Evolutionary conservation across 192 early-diverging fungal species (phyloP), one percentile per base, ranked within the genome.

Genomic region (Chytriomyces hyalinus): DNA sequence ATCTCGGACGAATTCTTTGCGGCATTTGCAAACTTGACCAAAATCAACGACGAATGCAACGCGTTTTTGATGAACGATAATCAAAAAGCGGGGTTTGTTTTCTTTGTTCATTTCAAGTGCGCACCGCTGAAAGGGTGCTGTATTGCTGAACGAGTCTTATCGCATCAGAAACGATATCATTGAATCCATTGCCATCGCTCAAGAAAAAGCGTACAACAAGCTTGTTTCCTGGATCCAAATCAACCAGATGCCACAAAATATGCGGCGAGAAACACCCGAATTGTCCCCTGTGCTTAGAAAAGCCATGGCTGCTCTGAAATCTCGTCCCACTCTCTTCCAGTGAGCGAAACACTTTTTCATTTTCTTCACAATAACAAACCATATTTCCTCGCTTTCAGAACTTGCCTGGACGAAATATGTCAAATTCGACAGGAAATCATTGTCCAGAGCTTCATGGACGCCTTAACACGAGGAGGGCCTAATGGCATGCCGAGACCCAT

Each of bases 401-500:
- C 87, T 0, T 90, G 91, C 68, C 78, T 92, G 46, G 93, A 94
- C 70, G 92, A 95, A 74, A 80, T 93, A 10, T 89, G 90, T 17
- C 82, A 89, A 51, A 91, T 91, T 36, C 85, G 93, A 47, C 81
- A 90, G 28, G 85, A 87, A 64, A 86, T 91, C 5, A 85, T 95
- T 15, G 84, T 87, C 13, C 81, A 89, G 48, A 80, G 87, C 20
- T 95, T 94, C 76, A 86, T 92, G 28, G 88, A 92, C 61, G 93
- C 93, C 1, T 78, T 95, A 20, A 92, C 92, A 3, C 81, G 88
- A 65, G 94, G 94, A 20, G 93, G 92, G 5, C 91, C 92, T 17
- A 87, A 87, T 60, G 92, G 92, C 15, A 90, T 90, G 46, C 92
- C 95, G 6, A 82, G 94, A 50, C 96, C 97, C 0, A 95, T 99